These are phyloP conservation scores for Panaeolus papilionaceus DNA, from an alignment of 768 basidiomycete species.

Conservation along the genomic window DNA sequence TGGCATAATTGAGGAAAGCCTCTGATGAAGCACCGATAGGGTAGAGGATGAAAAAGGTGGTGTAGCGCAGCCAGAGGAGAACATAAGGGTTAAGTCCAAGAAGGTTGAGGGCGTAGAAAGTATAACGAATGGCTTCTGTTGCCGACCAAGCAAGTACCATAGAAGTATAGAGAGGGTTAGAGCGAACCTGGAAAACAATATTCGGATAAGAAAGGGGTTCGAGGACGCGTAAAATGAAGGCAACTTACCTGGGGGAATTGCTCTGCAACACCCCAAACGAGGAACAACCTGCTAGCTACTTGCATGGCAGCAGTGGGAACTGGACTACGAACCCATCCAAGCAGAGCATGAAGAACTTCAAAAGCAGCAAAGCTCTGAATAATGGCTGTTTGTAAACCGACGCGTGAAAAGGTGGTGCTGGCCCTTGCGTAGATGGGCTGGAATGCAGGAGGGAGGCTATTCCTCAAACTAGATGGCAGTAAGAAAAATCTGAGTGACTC, in stretches of 20 bases:
- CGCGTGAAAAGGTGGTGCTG: conserved; percentile 61
- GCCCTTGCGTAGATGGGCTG: conserved; percentile 56
- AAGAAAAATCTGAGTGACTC: conserved; percentile 12
- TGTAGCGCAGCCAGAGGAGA: conserved; percentile 83
- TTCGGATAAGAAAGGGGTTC: conserved; percentile 5
- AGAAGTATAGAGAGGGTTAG: conserved; percentile 81
- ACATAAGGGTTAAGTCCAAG: conserved; percentile 55
- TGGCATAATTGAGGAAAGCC: conserved; percentile 80
- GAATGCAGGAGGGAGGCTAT: conserved; percentile 44
- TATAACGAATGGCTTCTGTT: conserved; percentile 92
- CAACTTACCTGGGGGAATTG: conserved; percentile 63
- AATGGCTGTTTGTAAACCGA: conserved; percentile 66
- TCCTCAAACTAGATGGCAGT: conserved; percentile 31
- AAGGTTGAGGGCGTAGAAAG: conserved; percentile 80
- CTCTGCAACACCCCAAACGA: conserved; percentile 86
- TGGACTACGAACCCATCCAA: conserved; percentile 83
- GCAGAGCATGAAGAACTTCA: conserved; percentile 81
- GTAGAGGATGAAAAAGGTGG: conserved; percentile 93
- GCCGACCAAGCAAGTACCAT: conserved; percentile 95
- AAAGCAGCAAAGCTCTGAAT: conserved; percentile 87
- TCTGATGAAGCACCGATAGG: conserved; percentile 92
- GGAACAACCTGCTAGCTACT: conserved; percentile 79
- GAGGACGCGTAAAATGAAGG: not conserved
- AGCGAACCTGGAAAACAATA: conserved; percentile 53
- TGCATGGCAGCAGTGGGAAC: conserved; percentile 78